These are phyloP conservation scores for Pythium brachiatum DNA, from an alignment of 352 stramenopile species.

Conservation along the genomic window DNA sequence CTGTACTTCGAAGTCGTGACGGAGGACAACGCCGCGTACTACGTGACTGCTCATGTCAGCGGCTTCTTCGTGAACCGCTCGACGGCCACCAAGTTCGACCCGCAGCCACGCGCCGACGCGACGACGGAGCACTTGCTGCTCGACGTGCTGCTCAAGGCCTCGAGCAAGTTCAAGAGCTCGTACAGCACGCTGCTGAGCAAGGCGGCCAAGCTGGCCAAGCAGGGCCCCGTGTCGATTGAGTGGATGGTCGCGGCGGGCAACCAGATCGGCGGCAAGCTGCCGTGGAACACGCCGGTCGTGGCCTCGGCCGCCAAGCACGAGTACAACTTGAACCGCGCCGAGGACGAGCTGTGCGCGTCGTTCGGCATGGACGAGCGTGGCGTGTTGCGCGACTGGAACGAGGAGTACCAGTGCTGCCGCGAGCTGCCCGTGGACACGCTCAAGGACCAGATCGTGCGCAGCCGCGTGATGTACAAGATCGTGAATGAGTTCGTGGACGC, in stretches of 20 bases:
- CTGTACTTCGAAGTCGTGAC: conserved; percentile 91
- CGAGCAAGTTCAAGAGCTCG: conserved; percentile 63
- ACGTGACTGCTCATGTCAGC: conserved; percentile 89
- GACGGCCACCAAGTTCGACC: conserved; percentile 76
- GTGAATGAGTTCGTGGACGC: conserved; percentile 95
- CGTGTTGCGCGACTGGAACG: conserved; percentile 95
- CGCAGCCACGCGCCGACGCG: conserved; percentile 48
- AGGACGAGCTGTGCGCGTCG: conserved; percentile 87
- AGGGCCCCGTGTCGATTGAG: conserved; percentile 80
- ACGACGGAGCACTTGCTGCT: conserved; percentile 69
- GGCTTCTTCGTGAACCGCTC: conserved; percentile 95
- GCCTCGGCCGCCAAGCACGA: conserved; percentile 36
- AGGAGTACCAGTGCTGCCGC: conserved; percentile 94
- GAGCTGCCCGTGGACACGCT: conserved; percentile 77
- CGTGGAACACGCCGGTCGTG: conserved; percentile 69
- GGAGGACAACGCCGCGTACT: conserved; percentile 64
- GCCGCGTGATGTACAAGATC: conserved; percentile 94
- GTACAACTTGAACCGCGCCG: conserved; percentile 82
- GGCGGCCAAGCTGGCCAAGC: conserved; percentile 64
- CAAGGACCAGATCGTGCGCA: conserved; percentile 90
- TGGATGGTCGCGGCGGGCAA: conserved; percentile 83
- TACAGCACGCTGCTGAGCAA: conserved; percentile 83
- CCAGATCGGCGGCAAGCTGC: conserved; percentile 67
- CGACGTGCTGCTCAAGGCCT: conserved; percentile 71
- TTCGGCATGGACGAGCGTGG: conserved; percentile 93